phyloP scores from a whole-genome alignment of 2,329 filamentous ascomycete species.

The Sphaerulina populicola region DNA sequence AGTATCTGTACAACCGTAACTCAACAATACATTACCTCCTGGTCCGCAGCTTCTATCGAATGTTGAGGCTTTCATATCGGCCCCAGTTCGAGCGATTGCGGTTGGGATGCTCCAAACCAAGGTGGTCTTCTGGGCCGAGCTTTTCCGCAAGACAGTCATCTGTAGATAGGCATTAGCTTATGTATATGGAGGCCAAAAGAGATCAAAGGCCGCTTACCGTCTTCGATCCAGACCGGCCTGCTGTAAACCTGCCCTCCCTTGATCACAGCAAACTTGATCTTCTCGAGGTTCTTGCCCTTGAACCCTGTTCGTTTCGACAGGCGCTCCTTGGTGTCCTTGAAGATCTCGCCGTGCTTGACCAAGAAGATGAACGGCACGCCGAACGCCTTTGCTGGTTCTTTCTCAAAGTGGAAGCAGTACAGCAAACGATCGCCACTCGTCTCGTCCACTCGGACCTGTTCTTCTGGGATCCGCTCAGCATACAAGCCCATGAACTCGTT shows the following conservation, averaged over 20 bases:
- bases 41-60: slow-evolving; percentile 38
- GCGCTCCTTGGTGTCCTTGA: slow-evolving; percentile 89
- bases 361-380: slow-evolving; percentile 88
- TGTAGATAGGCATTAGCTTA: slow-evolving; percentile 22
- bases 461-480: slow-evolving; percentile 70
- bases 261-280: slow-evolving; percentile 90
- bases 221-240: slow-evolving; percentile 72
- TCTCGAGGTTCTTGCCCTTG: slow-evolving; percentile 97
- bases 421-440: slow-evolving; percentile 54
- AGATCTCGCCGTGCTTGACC: slow-evolving; percentile 74
- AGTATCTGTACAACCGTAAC: slow-evolving; percentile 7
- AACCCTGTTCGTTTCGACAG: slow-evolving; percentile 85
- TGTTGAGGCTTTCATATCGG: slow-evolving; percentile 56
- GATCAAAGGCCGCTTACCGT: slow-evolving; percentile 55
- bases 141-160: slow-evolving; percentile 43
- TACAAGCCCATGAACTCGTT: slow-evolving; percentile 79
- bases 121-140: slow-evolving; percentile 36
- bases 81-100: slow-evolving; percentile 53
- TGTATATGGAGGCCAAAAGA: neutral
- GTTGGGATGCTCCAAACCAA: slow-evolving; percentile 55
- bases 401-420: slow-evolving; percentile 85
- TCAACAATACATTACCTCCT: neutral
- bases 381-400: slow-evolving; percentile 73
- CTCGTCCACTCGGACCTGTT: slow-evolving; percentile 40
- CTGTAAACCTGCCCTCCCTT: slow-evolving; percentile 57